A percentile compares a stretch with the other conserved stretches of the same genome.
phyloP scores from a whole-genome alignment of 1,284 basidiomycete genomes.

The Porodaedalea pini region DNA sequence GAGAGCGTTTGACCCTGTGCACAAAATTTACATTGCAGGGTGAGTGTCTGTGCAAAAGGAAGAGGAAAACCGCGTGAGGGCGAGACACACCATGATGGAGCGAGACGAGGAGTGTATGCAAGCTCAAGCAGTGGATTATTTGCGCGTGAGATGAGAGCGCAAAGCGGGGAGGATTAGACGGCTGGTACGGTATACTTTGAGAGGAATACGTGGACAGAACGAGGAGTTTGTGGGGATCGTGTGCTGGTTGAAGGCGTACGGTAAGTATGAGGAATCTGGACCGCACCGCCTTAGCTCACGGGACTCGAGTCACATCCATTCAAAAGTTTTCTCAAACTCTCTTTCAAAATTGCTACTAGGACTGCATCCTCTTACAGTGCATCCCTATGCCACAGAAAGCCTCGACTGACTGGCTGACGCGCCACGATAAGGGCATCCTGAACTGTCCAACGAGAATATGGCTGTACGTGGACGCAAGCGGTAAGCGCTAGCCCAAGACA shows the following conservation, averaged over 20 bases:
- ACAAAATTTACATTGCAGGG: neutral
- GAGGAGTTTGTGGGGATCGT: conserved; percentile 5
- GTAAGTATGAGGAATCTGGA: neutral
- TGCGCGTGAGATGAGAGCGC: neutral
- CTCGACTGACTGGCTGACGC: too few relatives aligned
- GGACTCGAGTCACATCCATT: conserved; percentile 1
- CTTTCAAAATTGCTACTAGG: too few relatives aligned
- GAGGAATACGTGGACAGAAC: neutral
- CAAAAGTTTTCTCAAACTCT: neutral
- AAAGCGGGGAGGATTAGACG: neutral
- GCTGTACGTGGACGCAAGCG: too few relatives aligned
- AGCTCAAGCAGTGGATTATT: neutral
- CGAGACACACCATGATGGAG: conserved; percentile 17
- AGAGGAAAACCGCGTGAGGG: neutral
- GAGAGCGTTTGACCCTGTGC: conserved; percentile 72
- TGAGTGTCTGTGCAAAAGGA: neutral
- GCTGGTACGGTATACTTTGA: neutral
- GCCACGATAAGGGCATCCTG: too few relatives aligned
- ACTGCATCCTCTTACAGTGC: neutral
- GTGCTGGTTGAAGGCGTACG: neutral
- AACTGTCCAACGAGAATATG: too few relatives aligned
- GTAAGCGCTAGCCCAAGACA: too few relatives aligned
- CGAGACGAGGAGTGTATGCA: conserved; percentile 5
- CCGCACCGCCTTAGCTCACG: neutral
- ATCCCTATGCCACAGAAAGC: neutral